Base-by-base conservation (phyloP, 768 basidiomycete species). In the Leccinum incarnatum region DNA sequence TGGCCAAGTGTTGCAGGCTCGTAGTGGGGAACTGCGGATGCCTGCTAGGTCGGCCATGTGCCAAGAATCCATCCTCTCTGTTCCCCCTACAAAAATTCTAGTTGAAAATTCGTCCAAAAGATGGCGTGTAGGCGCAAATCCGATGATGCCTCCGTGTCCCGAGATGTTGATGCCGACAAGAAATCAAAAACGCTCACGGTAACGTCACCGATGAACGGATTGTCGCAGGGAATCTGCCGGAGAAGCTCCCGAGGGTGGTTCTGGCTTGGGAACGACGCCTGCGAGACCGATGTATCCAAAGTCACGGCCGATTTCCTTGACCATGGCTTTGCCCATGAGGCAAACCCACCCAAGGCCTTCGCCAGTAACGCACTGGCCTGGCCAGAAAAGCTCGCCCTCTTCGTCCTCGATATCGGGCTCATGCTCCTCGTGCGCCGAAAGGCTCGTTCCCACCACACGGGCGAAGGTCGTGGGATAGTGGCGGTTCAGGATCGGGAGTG, bases 291-390 rank as follows among this genome's bases (percentile, higher is more conserved):
- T 77, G 75, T 92, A 93, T 11, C 86, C 88, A 72, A 87, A 85
- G 34, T 84, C 79, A 66, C 84, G 85, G 61, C 89, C 89, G 65
- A 89, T 88, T 67, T 93, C 91, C 65, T 82, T 84, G 67, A 93
- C 83, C 91, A 93, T 93, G 42, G 89, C 86, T 69, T 87, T 89
- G 65, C 89, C 90, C 84, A 93, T 87, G 29, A 88, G 77, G 71
- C 90, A 92, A n/a, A 91, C 84, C 91, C 91, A 93, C 21, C 87
- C 91, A 30, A 93, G 78, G 51, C 91, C 91, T 70, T 90, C 87
- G 46, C 88, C 89, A 30, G 81, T 87, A 58, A 85, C 77, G 36
- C 82, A 78, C 65, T 89, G 86, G 46, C 85, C 85, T 0, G 90
- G 91, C 91, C 90, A 92, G 67, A 84, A 89, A n/a, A 93, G 76